phyloP scores from a whole-genome alignment of 257 asterid species.

The Thymus mandschuricus region DNA sequence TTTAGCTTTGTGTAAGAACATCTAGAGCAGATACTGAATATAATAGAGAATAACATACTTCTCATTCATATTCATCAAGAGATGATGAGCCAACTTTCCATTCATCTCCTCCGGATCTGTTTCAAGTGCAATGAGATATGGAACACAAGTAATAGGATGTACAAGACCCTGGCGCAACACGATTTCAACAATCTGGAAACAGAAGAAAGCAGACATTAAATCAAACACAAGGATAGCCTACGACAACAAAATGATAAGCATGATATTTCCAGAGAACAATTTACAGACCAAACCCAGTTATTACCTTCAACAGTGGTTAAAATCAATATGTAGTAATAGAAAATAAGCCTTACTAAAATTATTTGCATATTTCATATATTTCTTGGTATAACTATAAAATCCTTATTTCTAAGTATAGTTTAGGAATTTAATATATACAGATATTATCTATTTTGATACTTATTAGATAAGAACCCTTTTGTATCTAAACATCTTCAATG shows the following conservation, averaged over 20 bases:
- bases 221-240: neutral
- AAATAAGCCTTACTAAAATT: no score
- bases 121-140: conserved; percentile 96
- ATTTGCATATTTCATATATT: no score
- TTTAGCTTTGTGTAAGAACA: conserved; percentile 31
- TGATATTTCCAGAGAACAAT: conserved; percentile 21
- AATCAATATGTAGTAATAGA: neutral
- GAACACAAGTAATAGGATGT: conserved; percentile 97
- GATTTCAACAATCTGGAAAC: conserved; percentile 81
- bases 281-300: conserved; percentile 15
- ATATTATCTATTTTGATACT: no score
- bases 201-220: conserved; percentile 31
- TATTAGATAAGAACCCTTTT: no score
- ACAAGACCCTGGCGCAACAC: conserved; percentile 99
- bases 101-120: conserved; percentile 86
- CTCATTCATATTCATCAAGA: conserved; percentile 96
- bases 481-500: no score
- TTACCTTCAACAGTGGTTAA: conserved; percentile 4
- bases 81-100: conserved; percentile 86
- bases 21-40: conserved; percentile 9
- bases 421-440: no score
- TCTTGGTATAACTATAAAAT: no score
- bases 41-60: conserved; percentile 53
- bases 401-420: no score
- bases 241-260: neutral